Evolutionary conservation across 768 basidiomycete species (phyloP), one percentile per base, ranked within the genome.

Genomic region (Scleroderma bovista): DNA sequence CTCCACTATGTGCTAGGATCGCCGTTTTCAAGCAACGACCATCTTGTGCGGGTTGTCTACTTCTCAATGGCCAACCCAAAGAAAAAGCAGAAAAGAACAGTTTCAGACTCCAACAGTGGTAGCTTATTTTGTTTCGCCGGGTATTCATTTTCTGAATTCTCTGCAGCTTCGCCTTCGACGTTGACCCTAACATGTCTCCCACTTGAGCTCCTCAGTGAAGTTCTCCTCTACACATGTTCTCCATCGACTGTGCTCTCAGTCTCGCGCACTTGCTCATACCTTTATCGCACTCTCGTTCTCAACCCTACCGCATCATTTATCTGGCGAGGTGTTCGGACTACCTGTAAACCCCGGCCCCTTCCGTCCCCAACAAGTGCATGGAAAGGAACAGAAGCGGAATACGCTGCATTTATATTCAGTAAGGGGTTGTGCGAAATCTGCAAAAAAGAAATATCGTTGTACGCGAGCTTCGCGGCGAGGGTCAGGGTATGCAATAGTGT

Each of bases 341-440:
- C 63, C 6, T 73, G 63, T 53, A 17, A 43, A 7, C 70, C 70
- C 1, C 16, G 8, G 1, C 58, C 70, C 6, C 63, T 80, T 10
- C 80, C 77, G 1, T 70, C 73, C 6, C 78, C 75, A 2, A 66
- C 49, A 16, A 68, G 57, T 13, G 67, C 57, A 1, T 78, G 77
- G 60, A 46, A 38, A 12, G 48, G 38, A 5, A 75, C 71, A 5
- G 86, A 88, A 57, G 58, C 78, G 0, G 69, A 76, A 0, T 85
- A 81, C 60, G 82, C 80, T n/a, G 77, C 83, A 0, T 77, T 86
- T 48, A 52, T 87, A 20, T 88, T 84, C 50, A 78, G 79, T 55
- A 62, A 63, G 1, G 83, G 83, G 0, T 16, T 52, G 2, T 88
- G 86, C 55, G 75, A 76, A 60, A 81, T 84, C 50, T 83, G 84